Evolutionary conservation across 331 rosid species (phyloP), one percentile per base, ranked within the genome.

Genomic region (Phaseolus coccineus): DNA sequence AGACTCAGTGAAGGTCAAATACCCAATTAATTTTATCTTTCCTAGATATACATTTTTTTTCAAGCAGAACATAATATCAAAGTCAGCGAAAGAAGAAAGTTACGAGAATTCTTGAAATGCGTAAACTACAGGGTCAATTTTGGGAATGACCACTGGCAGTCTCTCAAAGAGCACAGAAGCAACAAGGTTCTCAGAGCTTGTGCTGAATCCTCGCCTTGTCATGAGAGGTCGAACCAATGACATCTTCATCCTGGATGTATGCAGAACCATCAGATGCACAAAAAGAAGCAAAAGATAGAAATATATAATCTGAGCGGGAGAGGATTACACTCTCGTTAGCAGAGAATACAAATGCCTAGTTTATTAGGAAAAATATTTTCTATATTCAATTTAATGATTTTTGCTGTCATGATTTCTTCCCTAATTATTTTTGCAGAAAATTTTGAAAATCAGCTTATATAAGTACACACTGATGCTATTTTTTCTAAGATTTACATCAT

Each of bases 141-240:
- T 91, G 83, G 99, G 99, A 79, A 95, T 88, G 59, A 93, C 95
- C 25, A 93, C 94, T 0, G 99, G 99, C 76, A 95, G 74, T 84
- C 99, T 85, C 91, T 95, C 99, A 82, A 95, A 91, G 62, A 95
- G 94, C 47, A 95, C 97, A 46, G 97, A 90, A 3, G 97, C 99
- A 12, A 95, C 88, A 25, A 95, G 76, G 58, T 90, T 91, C 52
- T 93, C 94, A 48, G 93, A 81, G 67, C 72, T 83, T 4, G 97
- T 67, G 80, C 84, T 82, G 71, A 95, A 90, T 14, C 89, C 87
- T 74, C 90, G 89, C 52, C 77, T 81, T 24, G 74, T 82, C 46
- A 66, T 65, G 13, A 88, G 82, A 75, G 91, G 87, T 77, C 83
- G 64, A 81, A 88, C 46, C 74, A 90, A 71, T 22, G 92, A 83